Conservation (phyloP, 495 filamentous ascomycete species). For the Neurospora tetrasperma region DNA sequence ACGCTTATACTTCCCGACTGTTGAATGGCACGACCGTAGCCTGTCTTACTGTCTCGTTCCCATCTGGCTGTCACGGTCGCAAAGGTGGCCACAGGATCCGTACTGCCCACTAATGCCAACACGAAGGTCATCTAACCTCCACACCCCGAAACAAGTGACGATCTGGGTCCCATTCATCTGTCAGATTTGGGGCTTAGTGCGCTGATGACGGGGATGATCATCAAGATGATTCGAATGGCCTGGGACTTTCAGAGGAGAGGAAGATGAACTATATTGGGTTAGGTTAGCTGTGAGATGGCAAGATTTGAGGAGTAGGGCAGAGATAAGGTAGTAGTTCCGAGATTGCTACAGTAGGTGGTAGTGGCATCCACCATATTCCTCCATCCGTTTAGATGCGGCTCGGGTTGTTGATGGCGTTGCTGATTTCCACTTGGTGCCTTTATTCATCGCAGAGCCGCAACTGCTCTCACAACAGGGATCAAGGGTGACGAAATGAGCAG, state of each 20-base stretch:
- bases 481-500: neutral
- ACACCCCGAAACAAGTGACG: neutral
- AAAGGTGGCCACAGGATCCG: neutral
- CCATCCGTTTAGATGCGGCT: neutral
- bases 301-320: neutral
- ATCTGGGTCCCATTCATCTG: neutral
- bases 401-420: neutral
- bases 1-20: neutral
- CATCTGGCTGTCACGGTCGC: neutral
- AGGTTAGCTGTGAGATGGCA: neutral
- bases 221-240: neutral
- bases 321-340: neutral
- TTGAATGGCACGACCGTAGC: neutral
- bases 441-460: neutral
- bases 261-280: neutral
- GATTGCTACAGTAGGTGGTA: neutral
- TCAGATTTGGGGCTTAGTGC: neutral
- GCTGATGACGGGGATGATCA: neutral
- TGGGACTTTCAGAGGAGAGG: neutral
- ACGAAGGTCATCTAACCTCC: neutral
- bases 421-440: neutral
- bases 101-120: neutral
- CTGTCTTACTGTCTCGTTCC: neutral
- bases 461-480: neutral
- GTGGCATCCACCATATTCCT: neutral